phyloP scores from a whole-genome alignment of 768 basidiomycete species.

The Suillus ampliporus region DNA sequence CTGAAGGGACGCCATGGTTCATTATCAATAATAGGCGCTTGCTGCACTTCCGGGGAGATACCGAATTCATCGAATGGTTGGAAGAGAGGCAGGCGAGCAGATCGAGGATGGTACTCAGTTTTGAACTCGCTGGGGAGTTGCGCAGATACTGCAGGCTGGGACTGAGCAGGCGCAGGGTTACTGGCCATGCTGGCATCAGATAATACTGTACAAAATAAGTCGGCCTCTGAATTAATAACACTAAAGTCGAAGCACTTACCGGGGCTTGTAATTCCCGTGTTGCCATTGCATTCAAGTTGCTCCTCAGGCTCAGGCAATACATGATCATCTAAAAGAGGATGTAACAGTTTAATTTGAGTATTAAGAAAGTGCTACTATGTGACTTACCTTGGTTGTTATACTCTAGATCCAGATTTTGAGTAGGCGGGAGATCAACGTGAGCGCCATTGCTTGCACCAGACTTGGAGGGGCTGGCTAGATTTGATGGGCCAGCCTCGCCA shows the following conservation, averaged over 20 bases:
- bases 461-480: background rate
- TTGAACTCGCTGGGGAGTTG: conserved; percentile 19
- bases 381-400: background rate
- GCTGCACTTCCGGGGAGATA: background rate
- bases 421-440: too few species aligned
- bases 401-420: background rate
- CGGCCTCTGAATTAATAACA: background rate
- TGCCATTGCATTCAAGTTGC: background rate
- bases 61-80: conserved; percentile 23
- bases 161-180: background rate
- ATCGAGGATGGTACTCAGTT: conserved; percentile 32
- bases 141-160: background rate
- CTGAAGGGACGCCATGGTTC: conserved; percentile 14
- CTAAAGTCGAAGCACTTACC: background rate
- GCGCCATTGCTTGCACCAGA: background rate
- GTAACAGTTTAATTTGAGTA: background rate
- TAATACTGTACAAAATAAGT: background rate
- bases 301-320: background rate
- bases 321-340: background rate
- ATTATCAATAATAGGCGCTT: conserved; percentile 13
- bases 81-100: conserved; percentile 13
- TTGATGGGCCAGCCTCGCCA: background rate
- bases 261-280: background rate
- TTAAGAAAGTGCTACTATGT: background rate
- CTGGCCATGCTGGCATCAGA: background rate